Percentiles rank a stretch among this genome's conserved stretches.
phyloP scores from a whole-genome alignment of 2,329 filamentous ascomycete species.

The Colletotrichum lindemuthianum region DNA sequence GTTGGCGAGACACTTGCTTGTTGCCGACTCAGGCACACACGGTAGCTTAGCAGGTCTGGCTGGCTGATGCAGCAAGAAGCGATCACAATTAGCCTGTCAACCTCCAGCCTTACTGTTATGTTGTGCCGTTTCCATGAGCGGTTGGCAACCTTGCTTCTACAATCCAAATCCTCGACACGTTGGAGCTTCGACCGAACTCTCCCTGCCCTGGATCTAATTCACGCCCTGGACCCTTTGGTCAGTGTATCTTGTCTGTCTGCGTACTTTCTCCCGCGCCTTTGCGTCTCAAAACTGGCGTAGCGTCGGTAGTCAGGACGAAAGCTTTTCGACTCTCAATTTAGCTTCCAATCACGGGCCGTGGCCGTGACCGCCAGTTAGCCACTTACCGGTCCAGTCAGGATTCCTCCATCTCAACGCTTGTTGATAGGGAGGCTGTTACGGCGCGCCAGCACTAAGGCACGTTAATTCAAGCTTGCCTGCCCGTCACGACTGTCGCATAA shows the following conservation, averaged over 20 bases:
- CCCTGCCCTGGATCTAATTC: slow-evolving; percentile 16
- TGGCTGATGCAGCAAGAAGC: no score
- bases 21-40: no score
- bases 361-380: slow-evolving; percentile 6
- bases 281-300: slow-evolving; percentile 17
- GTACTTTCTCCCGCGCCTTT: slow-evolving; percentile 6
- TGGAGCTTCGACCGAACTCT: slow-evolving; percentile 35
- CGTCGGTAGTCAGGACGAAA: slow-evolving; percentile 23
- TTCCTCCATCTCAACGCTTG: slow-evolving; percentile 9
- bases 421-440: slow-evolving; percentile 10
- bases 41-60: no score
- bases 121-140: no score
- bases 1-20: no score
- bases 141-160: slow-evolving; percentile 5
- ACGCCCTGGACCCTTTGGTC: slow-evolving; percentile 28
- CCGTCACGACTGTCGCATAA: neutral
- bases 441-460: slow-evolving; percentile 3
- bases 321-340: slow-evolving; percentile 27
- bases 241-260: neutral
- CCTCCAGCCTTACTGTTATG: no score
- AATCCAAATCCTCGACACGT: slow-evolving; percentile 22
- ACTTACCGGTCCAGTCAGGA: slow-evolving; percentile 2
- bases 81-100: no score
- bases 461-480: neutral
- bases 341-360: slow-evolving; percentile 7